These are phyloP conservation scores for Fusarium keratoplasticum DNA, from an alignment of 2,329 filamentous ascomycete species.

Conservation along the genomic window DNA sequence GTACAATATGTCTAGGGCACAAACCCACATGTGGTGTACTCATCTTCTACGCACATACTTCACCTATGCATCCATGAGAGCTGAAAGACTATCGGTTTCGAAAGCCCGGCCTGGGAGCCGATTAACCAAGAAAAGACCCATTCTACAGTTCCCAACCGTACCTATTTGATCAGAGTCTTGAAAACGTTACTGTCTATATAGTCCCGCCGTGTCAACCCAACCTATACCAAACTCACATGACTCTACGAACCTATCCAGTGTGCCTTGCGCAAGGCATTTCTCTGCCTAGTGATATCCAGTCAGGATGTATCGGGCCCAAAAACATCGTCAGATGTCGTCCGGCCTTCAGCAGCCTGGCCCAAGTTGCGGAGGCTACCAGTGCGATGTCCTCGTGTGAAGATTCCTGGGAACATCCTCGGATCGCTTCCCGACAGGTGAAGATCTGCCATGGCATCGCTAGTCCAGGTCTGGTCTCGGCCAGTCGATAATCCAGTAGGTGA, in stretches of 20 bases:
- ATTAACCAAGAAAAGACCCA: not conserved
- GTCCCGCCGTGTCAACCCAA: not conserved
- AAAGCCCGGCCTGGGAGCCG: not conserved
- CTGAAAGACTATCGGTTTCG: not conserved
- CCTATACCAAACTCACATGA: not conserved
- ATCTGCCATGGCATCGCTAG: slow-evolving; percentile 55
- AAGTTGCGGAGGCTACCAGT: slow-evolving; percentile 55
- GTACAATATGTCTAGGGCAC: not conserved
- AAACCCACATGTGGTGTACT: not conserved
- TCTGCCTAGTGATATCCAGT: not conserved
- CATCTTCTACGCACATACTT: not conserved
- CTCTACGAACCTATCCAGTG: slow-evolving; percentile 1
- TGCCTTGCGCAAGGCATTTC: not conserved
- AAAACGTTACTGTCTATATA: slow-evolving; percentile 1
- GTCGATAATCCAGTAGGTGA: slow-evolving; percentile 35
- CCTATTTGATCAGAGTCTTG: no score
- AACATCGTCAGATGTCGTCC: slow-evolving; percentile 28
- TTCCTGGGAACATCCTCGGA: slow-evolving; percentile 78
- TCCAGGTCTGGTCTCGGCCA: slow-evolving; percentile 50
- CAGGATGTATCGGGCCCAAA: slow-evolving; percentile 24
- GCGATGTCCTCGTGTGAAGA: slow-evolving; percentile 66
- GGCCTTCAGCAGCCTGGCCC: slow-evolving; percentile 40
- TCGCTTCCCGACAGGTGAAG: slow-evolving; percentile 68
- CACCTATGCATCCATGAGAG: not conserved
- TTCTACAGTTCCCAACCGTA: slow-evolving; percentile 4